Conservation (phyloP, 2,329 filamentous ascomycete genomes). For the Penicillium carneum region DNA sequence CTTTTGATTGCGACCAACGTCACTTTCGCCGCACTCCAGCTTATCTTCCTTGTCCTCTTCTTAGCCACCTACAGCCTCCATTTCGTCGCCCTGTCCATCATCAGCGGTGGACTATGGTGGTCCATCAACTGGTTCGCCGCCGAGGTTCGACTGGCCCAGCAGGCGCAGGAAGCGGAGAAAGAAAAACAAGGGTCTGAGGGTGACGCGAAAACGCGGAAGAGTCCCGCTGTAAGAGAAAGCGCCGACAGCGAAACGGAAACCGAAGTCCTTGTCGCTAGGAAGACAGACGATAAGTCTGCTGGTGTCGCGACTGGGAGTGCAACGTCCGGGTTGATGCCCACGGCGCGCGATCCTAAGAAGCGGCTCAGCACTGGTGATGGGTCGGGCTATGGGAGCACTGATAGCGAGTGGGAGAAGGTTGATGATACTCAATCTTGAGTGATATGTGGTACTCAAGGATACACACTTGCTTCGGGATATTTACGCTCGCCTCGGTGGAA, state of each 20-base stretch:
- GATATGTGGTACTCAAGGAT: not conserved
- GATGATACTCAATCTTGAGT: conserved; percentile 54
- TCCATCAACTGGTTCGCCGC: conserved; percentile 95
- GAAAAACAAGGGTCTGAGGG: conserved; percentile 53
- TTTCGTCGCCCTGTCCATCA: conserved; percentile 79
- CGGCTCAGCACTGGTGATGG: conserved; percentile 56
- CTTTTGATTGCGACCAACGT: conserved; percentile 89
- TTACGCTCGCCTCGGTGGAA: conserved; percentile 1
- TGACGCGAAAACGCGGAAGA: conserved; percentile 35
- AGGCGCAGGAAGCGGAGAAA: conserved; percentile 57
- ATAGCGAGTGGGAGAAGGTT: conserved; percentile 98
- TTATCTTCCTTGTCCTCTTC: conserved; percentile 77
- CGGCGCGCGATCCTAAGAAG: conserved; percentile 54
- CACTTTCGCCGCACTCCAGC: conserved; percentile 84
- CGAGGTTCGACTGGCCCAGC: conserved; percentile 63
- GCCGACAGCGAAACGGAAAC: conserved; percentile 57
- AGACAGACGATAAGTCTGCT: conserved; percentile 17
- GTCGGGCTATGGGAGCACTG: conserved; percentile 74
- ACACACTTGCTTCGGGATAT: not conserved
- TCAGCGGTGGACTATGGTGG: conserved; percentile 86
- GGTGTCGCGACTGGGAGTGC: conserved; percentile 31
- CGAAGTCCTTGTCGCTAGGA: conserved; percentile 40
- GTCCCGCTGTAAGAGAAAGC: conserved; percentile 42
- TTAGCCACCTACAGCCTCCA: conserved; percentile 85
- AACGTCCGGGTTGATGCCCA: conserved; percentile 58